Base-by-base conservation (phyloP, 2,329 filamentous ascomycete genomes). In the Fusarium ramigenum region DNA sequence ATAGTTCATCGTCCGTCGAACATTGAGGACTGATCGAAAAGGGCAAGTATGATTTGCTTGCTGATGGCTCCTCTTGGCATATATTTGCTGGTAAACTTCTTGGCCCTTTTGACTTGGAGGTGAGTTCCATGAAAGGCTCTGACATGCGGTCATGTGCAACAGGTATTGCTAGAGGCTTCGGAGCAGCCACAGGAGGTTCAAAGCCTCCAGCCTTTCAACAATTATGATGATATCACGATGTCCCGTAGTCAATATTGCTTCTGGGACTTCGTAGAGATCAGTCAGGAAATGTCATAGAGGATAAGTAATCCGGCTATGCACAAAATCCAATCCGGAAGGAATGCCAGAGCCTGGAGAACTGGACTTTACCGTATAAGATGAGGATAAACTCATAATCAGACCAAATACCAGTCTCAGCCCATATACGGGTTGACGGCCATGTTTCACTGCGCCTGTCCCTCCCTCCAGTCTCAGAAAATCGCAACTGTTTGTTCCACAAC, bases 401-500 rank as follows among this genome's bases (percentile, higher is more conserved):
- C 42, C 46, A 54, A 68, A 68, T 63, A 23, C 62, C 54, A 74
- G 49, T 46, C 58, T 60, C 54, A 44, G 42, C 49, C 37, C 57
- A 69, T 39, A 64, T 34, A 72, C 52, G 34, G 63, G 46, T 67
- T 44, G 67, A 54, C n/a, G 53, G 40, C 36, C 61, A 58, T 60
- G 70, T 73, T 61, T 69, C 71, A 69, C 64, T 23, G 12, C 43
- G 19, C 42, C 34, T 63, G 28, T 52, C 44, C 43, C 36, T 54
- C 37, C 49, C 58, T 61, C 34, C 59, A 70, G 58, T 70, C 63
- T 65, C 60, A 69, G 58, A 54, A 50, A 65, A 65, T 69, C 60
- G 63, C 36, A 43, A 53, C 34, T 68, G 42, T 60, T 47, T 69
- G 73, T 75, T 71, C 43, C 66, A 74, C 73, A 42, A 57, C 62